Conservation (phyloP, 1,139 yeast genomes). For the Debaryomyces psychrophilus region DNA sequence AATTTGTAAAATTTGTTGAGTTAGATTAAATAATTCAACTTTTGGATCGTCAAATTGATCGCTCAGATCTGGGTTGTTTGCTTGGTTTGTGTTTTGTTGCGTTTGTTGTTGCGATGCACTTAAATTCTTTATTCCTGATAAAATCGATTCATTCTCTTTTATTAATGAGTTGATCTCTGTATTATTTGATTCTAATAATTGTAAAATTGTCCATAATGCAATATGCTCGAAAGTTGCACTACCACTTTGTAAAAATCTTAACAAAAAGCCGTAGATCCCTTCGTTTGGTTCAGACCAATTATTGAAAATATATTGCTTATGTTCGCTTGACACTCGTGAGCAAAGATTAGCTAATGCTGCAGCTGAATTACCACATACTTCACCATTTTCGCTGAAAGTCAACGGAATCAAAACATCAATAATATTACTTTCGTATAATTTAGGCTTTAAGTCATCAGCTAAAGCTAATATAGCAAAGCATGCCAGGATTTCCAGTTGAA, state of each 20-base stretch:
- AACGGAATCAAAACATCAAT: conserved; percentile 89
- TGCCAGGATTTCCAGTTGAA: conserved; percentile 95
- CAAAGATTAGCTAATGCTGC: conserved; percentile 97
- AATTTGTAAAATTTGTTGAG: conserved; percentile 73
- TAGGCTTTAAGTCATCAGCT: conserved; percentile 91
- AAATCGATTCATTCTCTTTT: conserved; percentile 60
- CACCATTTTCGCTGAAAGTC: conserved; percentile 85
- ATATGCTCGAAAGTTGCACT: conserved; percentile 98
- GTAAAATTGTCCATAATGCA: conserved; percentile 96
- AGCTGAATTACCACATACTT: conserved; percentile 97
- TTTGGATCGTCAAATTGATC: conserved; percentile 63
- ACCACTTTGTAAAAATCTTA: conserved; percentile 77
- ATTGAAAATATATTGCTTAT: conserved; percentile 70
- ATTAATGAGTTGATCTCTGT: conserved; percentile 65
- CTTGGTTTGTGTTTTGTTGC: conserved; percentile 27
- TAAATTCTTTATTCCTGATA: conserved; percentile 58
- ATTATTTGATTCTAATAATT: conserved; percentile 86
- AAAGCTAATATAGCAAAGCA: conserved; percentile 95
- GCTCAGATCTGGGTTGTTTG: conserved; percentile 20
- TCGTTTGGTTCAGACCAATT: conserved; percentile 82
- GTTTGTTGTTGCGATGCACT: conserved; percentile 45
- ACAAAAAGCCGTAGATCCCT: conserved; percentile 84
- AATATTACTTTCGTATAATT: conserved; percentile 80
- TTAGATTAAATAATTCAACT: conserved; percentile 71
- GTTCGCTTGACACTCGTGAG: conserved; percentile 78